Conservation (phyloP, 1,139 yeast species). For the Arxiozyma heterogenica region DNA sequence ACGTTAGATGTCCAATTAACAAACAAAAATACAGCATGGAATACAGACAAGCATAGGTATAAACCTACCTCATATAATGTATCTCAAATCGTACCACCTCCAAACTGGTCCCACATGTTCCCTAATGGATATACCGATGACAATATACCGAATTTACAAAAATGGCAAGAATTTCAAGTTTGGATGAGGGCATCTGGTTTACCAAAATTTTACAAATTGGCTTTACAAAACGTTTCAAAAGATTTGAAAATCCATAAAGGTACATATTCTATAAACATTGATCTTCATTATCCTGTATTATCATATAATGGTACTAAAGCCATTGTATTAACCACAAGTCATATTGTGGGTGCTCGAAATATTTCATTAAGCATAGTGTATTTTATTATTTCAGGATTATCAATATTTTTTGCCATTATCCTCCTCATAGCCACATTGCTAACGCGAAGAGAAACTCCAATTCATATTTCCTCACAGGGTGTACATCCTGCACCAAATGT, state of each 20-base stretch:
- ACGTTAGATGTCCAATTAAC: conserved; percentile 50
- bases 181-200: conserved; percentile 97
- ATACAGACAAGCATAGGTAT: conserved; percentile 66
- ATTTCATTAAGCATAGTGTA: conserved; percentile 80
- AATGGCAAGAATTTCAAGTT: conserved; percentile 80
- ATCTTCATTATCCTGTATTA: conserved; percentile 80
- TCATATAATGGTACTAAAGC: conserved; percentile 78
- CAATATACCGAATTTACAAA: conserved; percentile 70
- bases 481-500: neutral
- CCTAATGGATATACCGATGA: conserved; percentile 84
- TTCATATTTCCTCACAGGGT: neutral
- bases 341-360: conserved; percentile 90
- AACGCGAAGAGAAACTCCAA: conserved; percentile 33
- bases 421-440: conserved; percentile 40
- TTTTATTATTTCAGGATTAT: conserved; percentile 86
- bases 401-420: conserved; percentile 36
- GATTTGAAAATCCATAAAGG: conserved; percentile 43
- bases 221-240: conserved; percentile 59
- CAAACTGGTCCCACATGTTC: conserved; percentile 75
- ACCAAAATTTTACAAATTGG: conserved; percentile 75
- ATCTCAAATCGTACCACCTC: conserved; percentile 83
- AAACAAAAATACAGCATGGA: conserved; percentile 75
- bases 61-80: conserved; percentile 66
- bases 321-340: conserved; percentile 69
- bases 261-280: conserved; percentile 60